phyloP scores from a whole-genome alignment of 2,329 filamentous ascomycete species.

The Tothia fuscella region DNA sequence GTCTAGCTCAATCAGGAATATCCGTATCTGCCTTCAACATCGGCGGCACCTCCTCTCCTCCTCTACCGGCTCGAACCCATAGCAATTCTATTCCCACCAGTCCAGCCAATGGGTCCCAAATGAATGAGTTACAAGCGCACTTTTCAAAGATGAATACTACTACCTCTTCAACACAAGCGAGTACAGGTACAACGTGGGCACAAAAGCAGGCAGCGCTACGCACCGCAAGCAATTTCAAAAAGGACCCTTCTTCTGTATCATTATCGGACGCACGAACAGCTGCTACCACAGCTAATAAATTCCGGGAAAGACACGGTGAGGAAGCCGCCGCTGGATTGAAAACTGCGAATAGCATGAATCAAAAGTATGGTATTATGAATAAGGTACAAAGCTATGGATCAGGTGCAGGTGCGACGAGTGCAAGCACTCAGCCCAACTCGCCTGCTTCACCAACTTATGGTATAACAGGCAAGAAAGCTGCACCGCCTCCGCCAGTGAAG shows the following conservation, averaged over 20 bases:
- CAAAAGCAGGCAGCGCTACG: slow-evolving; percentile 50
- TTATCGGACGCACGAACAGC: slow-evolving; percentile 45
- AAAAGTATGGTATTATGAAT: slow-evolving; percentile 47
- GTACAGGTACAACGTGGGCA: slow-evolving; percentile 48
- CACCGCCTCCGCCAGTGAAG: slow-evolving; percentile 48
- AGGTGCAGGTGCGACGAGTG: slow-evolving; percentile 27
- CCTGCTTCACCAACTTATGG: no score
- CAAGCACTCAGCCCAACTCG: slow-evolving; percentile 15
- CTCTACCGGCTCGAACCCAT: slow-evolving; percentile 19
- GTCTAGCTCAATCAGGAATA: slow-evolving; percentile 62
- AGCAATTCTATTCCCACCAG: slow-evolving; percentile 4
- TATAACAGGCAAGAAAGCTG: slow-evolving; percentile 26
- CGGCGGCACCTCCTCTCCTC: slow-evolving; percentile 28
- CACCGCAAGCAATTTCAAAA: slow-evolving; percentile 48
- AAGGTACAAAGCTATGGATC: slow-evolving; percentile 24
- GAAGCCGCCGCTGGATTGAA: slow-evolving; percentile 50
- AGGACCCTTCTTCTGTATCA: slow-evolving; percentile 50
- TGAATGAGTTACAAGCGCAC: slow-evolving; percentile 56
- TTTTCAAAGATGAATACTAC: slow-evolving; percentile 29
- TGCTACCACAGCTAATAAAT: slow-evolving; percentile 53
- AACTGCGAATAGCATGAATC: slow-evolving; percentile 45
- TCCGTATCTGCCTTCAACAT: slow-evolving; percentile 72
- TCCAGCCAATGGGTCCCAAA: slow-evolving; percentile 27
- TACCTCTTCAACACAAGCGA: background rate
- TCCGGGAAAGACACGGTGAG: slow-evolving; percentile 57